Conservation (phyloP, 179 eudicot species). For the Silene vulgaris region DNA sequence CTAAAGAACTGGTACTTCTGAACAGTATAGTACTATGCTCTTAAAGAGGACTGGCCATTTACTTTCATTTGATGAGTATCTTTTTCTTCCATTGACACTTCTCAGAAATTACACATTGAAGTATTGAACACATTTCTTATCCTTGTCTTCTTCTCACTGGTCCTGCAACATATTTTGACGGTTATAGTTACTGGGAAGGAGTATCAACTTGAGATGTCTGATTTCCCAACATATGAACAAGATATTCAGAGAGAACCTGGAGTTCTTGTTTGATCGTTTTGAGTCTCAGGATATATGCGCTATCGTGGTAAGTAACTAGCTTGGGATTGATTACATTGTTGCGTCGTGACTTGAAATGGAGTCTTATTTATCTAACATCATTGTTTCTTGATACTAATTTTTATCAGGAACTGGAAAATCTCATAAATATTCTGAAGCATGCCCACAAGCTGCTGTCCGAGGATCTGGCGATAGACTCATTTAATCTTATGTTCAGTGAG, state of each 20-base stretch:
- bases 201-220: constrained; percentile 75
- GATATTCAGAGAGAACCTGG: constrained; percentile 83
- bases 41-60: neutral
- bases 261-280: constrained; percentile 84
- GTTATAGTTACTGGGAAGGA: constrained; percentile 78
- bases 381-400: constrained; percentile 11
- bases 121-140: constrained; percentile 5
- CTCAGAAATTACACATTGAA: neutral
- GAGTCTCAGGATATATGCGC: constrained; percentile 98
- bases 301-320: constrained; percentile 56
- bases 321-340: constrained; percentile 14
- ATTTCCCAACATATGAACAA: constrained; percentile 89
- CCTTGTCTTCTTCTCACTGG: constrained; percentile 10
- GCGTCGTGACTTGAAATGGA: neutral
- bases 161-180: constrained; percentile 16
- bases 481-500: constrained; percentile 71
- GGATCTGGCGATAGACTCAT: constrained; percentile 71
- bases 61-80: neutral
- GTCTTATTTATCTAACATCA: neutral
- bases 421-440: constrained; percentile 62
- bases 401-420: constrained; percentile 85
- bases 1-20: neutral
- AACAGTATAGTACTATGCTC: constrained; percentile 2
- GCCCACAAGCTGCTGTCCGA: constrained; percentile 71
- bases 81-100: neutral